Base-by-base conservation (phyloP, 2,329 filamentous ascomycete genomes). In the Xylaria polymorpha region DNA sequence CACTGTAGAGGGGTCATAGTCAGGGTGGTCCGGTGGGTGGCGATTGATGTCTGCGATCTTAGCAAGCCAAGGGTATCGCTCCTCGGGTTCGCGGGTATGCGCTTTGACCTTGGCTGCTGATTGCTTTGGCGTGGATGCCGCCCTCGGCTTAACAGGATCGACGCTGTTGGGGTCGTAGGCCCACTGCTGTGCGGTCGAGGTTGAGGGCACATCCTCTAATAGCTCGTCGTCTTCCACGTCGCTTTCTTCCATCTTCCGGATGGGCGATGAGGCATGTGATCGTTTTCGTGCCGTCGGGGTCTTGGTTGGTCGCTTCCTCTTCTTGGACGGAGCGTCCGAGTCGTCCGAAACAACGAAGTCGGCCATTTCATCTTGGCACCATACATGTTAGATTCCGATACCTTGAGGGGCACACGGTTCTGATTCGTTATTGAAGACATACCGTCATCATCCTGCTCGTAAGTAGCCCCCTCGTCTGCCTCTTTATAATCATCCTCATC, bases 1-100 rank as follows among this genome's bases (percentile, higher is more conserved):
- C n/a, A 99, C 87, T 0, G 94, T 97, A 22, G 93, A 88, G 9
- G 94, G 93, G 75, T 99, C 94, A 75, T 95, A 97, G 66, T 99
- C 95, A 0, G 94, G 91, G 79, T 98, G 90, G 10, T 88, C 91
- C 0, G 88, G 88, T 0, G 91, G 87, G 76, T 97, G 90, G 61
- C 91, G 90, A 75, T 98, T 94, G 58, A 94, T 93, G 79, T 99
- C 96, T 73, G 87, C 84, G 67, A 96, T 87, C 69, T 94, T 91
- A 60, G 94, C 94, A 64, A 99, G 86, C 96, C 96, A 99, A 14
- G 92, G 82, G 77, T 99, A 97, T 69, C 96, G 88, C 65, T 95
- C 86, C 72, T 97, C 93, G 0, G 94, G 94, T 55, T 97, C 94
- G 44, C 88, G 92, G 37, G 89, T 90, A 77, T 94, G 90, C 4